These are phyloP conservation scores for Backusella liffmaniae DNA, from an alignment of 192 early-diverging fungal genomes.

Conservation along the genomic window DNA sequence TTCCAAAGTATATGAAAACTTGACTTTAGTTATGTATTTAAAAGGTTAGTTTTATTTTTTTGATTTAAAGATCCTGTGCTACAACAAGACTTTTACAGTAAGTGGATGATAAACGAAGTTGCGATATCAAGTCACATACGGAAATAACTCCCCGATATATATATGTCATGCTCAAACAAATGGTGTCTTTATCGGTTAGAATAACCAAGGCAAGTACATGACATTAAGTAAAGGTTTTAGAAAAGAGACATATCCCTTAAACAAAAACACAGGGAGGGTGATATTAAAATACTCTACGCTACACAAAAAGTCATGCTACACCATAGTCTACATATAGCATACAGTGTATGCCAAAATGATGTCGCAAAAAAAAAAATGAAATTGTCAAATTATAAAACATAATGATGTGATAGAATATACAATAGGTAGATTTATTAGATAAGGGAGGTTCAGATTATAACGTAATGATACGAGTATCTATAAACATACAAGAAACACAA, in stretches of 20 bases:
- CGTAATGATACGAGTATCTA: neutral
- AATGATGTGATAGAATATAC: neutral
- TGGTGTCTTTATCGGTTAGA: neutral
- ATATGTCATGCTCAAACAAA: no score
- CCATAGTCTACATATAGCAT: neutral
- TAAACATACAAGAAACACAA: neutral
- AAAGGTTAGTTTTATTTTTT: neutral
- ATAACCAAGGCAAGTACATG: neutral
- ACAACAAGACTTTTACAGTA: neutral
- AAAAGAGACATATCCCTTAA: neutral
- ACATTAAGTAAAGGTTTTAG: neutral
- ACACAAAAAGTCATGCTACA: neutral
- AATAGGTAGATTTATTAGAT: slow-evolving; percentile 4
- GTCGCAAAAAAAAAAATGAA: no score
- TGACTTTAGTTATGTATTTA: neutral
- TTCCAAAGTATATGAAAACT: neutral
- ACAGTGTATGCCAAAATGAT: no score
- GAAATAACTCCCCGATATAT: neutral
- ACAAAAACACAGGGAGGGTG: neutral
- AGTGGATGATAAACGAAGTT: neutral
- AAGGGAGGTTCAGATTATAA: neutral
- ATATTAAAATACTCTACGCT: neutral
- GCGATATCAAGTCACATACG: neutral
- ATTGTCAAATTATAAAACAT: neutral
- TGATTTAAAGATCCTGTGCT: neutral